Base-by-base conservation (phyloP, 2,329 filamentous ascomycete genomes). In the Calonectria multiphialidica region DNA sequence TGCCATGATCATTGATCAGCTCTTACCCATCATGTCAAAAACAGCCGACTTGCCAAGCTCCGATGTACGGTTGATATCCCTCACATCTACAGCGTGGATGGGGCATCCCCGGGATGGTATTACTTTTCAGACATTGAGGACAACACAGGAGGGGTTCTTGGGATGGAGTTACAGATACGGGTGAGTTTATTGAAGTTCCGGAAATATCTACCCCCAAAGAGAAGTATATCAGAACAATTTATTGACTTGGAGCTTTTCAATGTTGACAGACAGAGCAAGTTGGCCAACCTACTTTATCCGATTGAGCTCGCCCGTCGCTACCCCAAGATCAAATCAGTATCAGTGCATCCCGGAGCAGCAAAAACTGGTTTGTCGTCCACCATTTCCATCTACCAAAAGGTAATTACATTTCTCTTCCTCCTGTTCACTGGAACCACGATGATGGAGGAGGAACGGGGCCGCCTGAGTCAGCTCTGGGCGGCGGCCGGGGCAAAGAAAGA, bases 1-100 rank as follows among this genome's bases (percentile, higher is more conserved):
- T 55, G 84, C 86, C 6, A 80, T 86, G 6, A 79, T 88, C 8
- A 82, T 81, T 21, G 81, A 83, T 65, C 79, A 84, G 6, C 75
- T 87, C 2, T 63, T 78, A 8, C 79, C 78, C 5, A 18, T 70
- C 3, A 68, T 81, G 44, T 47, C 59, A 13, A 71, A 66, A 59
- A 80, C 80, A 16, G 78, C 79, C 13, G 18, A 57, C 4, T 12
- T 35, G 2, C 9, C 23, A 1, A n/a, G n/a, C 9, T 16, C 42
- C 6, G 35, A 47, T n/a, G 57, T 47, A 9, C 16, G 66, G 9
- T n/a, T 69, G 16, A 30, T 69, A 7, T 37, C 25, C n/a, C 13
- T 64, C 28, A 35, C n/a, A 5, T 69, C 66, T 3, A 15, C 23
- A 2, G 55, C n/a, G 10, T 45, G 63, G 16, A 28, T n/a, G 21